A percentile compares a stretch with the other conserved stretches of the same genome.
Conservation (phyloP, 805 yeast genomes). For the Kodamaea hsintzibuensis region DNA sequence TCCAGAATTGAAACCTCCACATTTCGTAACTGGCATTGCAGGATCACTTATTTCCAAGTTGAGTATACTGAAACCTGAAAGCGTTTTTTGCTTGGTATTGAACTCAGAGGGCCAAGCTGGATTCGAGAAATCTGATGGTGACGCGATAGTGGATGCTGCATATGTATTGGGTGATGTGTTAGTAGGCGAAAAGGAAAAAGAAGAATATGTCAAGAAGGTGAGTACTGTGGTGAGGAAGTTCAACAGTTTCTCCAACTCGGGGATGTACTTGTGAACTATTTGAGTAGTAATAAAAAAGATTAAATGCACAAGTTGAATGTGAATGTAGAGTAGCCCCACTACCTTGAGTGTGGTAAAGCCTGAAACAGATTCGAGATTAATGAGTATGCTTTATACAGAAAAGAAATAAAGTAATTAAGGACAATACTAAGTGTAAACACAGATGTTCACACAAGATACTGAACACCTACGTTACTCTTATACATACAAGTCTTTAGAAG, state of each 20-base stretch:
- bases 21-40: constrained; percentile 56
- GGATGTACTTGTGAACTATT: constrained; percentile 20
- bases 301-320: not conserved
- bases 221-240: constrained; percentile 23
- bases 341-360: no score
- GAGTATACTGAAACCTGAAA: not conserved
- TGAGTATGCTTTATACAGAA: no score
- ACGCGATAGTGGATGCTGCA: constrained; percentile 38
- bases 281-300: not conserved
- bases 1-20: constrained; percentile 55
- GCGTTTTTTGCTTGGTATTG: constrained; percentile 27
- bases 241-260: constrained; percentile 26
- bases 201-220: constrained; percentile 15
- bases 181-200: constrained; percentile 2
- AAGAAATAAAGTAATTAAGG: no score
- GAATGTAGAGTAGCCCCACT: no score
- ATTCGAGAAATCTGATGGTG: constrained; percentile 52
- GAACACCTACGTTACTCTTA: no score
- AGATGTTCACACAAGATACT: no score
- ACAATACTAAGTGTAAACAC: no score
- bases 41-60: constrained; percentile 44
- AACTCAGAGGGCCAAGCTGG: constrained; percentile 67
- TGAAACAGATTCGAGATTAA: no score
- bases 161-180: constrained; percentile 11
- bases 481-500: no score